Base-by-base conservation (phyloP, 352 stramenopile genomes). In the Blastocystis sp. region DNA sequence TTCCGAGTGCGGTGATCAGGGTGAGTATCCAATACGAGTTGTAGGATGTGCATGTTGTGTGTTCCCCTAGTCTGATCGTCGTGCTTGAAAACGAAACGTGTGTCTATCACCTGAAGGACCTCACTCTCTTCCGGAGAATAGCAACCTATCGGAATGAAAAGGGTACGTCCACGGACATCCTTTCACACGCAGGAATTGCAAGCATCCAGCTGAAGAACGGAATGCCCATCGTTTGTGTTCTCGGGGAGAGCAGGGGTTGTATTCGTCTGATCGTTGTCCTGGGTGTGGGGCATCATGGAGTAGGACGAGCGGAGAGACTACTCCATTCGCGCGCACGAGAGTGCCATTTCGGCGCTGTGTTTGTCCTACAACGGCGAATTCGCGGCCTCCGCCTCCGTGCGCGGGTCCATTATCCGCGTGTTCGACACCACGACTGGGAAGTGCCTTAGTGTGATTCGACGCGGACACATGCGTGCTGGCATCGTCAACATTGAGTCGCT, bases 401-500 rank as follows among this genome's bases (percentile, higher is more conserved):
- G 41, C 6, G 71, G 71, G 26, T 81, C 71, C 10, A 10, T 81
- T 16, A 81, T 81, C 33, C 71, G 71, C 33, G 50, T 81, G 21
- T 81, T 81, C 31, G 50, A 61, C 13, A 35, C 50, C 19, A 19
- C 13, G 9, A 81, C 41, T 29, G 45, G 35, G 31, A 16, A 65
- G 19, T 81, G 50, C 6, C n/a, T 63, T 9, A 61, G 71, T 19
- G 31, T 24, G 21, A 67, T 81, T 81, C 71, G 71, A 13, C 71
- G 71, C n/a, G 71, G 71, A 19, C 35, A 33, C 0, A 63, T 61
- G n/a, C 71, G 66, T 35, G 50, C 71, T 45, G n/a, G n/a, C 10
- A 81, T 81, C 35, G 71, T 81, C 9, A 81, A 81, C 35, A 50
- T 81, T 3, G 71, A 81, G 71, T 81, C 13, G 21, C 10, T 3